Evolutionary conservation across 306 rosid species (phyloP).

Genomic region (Acacia crassicarpa): DNA sequence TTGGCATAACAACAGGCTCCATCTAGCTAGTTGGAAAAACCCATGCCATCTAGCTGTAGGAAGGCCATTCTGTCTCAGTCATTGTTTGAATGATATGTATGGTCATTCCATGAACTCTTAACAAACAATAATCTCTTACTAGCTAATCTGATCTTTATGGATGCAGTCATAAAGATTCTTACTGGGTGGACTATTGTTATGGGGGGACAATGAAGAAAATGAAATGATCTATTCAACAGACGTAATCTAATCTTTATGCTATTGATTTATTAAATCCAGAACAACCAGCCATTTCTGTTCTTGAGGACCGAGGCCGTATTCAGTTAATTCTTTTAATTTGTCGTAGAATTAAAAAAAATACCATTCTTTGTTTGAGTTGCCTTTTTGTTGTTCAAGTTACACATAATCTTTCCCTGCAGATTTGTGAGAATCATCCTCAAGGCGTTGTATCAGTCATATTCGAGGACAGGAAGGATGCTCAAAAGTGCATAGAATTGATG

Average conservation of each 20-base stretch:
- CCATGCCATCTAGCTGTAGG: neutral
- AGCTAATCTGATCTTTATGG: neutral
- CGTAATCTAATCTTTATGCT: slow-evolving; percentile 43
- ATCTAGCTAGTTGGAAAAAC: neutral
- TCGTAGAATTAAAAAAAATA: neutral
- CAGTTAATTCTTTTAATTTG: slow-evolving; percentile 34
- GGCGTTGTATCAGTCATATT: slow-evolving; percentile 89
- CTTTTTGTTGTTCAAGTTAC: slow-evolving; percentile 3
- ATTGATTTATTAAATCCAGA: slow-evolving; percentile 67
- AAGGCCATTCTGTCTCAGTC: neutral
- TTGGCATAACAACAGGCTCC: neutral
- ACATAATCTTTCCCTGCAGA: slow-evolving; percentile 45
- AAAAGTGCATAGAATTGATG: slow-evolving; percentile 86
- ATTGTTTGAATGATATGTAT: neutral
- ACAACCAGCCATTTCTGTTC: slow-evolving; percentile 55
- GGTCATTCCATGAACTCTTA: neutral
- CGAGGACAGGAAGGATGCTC: slow-evolving; percentile 93
- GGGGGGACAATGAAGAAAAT: slow-evolving; percentile 62
- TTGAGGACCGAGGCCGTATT: slow-evolving; percentile 70
- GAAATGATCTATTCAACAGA: slow-evolving; percentile 60
- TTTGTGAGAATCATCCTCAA: slow-evolving; percentile 95
- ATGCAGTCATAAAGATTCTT: slow-evolving; percentile 62
- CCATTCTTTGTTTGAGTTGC: neutral
- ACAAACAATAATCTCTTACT: neutral
- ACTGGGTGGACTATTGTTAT: slow-evolving; percentile 65